Conservation (phyloP, 139 green algal species). For the Micractinium conductrix region DNA sequence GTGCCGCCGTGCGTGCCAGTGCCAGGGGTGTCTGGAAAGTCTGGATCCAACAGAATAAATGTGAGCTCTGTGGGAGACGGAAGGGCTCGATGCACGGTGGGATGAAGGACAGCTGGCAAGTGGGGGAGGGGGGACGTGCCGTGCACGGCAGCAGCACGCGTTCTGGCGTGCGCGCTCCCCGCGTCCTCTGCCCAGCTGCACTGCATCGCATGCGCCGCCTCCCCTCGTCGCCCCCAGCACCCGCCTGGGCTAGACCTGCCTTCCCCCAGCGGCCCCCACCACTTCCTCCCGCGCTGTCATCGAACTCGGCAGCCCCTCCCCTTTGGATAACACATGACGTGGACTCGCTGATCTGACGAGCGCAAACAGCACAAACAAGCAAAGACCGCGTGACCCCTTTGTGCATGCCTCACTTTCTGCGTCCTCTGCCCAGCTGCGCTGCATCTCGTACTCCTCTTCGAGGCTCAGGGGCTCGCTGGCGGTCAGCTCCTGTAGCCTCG, state of each 20-base stretch:
- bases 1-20: conserved; percentile 49
- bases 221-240: no score
- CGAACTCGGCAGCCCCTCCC: neutral
- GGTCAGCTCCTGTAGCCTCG: conserved; percentile 70
- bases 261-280: no score
- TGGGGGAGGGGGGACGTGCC: no score
- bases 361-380: no score
- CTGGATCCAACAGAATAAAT: conserved; percentile 80
- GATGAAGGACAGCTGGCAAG: no score
- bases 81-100: no score
- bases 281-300: neutral
- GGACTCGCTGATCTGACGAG: no score
- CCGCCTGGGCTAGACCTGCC: no score
- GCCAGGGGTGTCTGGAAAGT: conserved; percentile 44
- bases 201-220: conserved; percentile 89
- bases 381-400: no score
- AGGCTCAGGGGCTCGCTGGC: conserved; percentile 77
- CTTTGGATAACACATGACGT: no score
- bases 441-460: conserved; percentile 86
- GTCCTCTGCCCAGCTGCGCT: conserved; percentile 76
- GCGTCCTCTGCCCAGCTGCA: conserved; percentile 71
- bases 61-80: conserved; percentile 74
- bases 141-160: no score
- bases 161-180: no score
- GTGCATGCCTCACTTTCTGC: conserved; percentile 69